phyloP scores from a whole-genome alignment of 2,329 filamentous ascomycete species.

The Cladobotryum mycophilum region DNA sequence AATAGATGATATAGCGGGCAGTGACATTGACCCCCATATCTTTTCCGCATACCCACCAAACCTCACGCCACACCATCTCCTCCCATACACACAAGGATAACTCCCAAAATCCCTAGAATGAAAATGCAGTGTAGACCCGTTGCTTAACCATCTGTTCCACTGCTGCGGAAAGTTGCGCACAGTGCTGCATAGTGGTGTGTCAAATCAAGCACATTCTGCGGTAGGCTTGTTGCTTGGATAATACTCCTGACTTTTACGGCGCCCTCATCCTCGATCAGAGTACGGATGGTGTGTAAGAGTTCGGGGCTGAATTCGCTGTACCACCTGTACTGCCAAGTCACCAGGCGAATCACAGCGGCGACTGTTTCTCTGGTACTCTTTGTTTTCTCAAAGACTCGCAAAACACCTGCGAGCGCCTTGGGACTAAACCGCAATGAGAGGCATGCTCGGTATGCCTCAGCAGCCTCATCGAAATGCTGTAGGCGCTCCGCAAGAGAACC shows the following conservation, averaged over 20 bases:
- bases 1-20: background rate
- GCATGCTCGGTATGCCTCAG: conserved; percentile 89
- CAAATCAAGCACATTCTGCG: conserved; percentile 85
- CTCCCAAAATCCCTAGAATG: too few species aligned
- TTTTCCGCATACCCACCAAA: background rate
- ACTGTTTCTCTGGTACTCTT: conserved; percentile 77
- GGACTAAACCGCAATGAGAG: conserved; percentile 85
- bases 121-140: too few species aligned
- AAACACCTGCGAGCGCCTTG: conserved; percentile 80
- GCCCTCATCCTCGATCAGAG: conserved; percentile 93
- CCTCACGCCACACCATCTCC: background rate
- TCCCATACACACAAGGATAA: too few species aligned
- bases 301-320: conserved; percentile 98
- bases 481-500: conserved; percentile 87
- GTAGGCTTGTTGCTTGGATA: conserved; percentile 89
- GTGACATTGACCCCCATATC: background rate
- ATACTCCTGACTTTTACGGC: conserved; percentile 96
- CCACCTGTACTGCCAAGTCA: conserved; percentile 99
- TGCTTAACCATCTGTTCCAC: conserved; percentile 73
- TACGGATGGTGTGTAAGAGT: conserved; percentile 79
- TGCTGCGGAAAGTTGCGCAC: conserved; percentile 92
- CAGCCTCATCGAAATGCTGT: conserved; percentile 84
- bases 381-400: conserved; percentile 70
- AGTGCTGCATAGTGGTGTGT: conserved; percentile 95
- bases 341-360: conserved; percentile 78